Conservation (phyloP, 441 rosid genomes). For the Gossypium laxum region DNA sequence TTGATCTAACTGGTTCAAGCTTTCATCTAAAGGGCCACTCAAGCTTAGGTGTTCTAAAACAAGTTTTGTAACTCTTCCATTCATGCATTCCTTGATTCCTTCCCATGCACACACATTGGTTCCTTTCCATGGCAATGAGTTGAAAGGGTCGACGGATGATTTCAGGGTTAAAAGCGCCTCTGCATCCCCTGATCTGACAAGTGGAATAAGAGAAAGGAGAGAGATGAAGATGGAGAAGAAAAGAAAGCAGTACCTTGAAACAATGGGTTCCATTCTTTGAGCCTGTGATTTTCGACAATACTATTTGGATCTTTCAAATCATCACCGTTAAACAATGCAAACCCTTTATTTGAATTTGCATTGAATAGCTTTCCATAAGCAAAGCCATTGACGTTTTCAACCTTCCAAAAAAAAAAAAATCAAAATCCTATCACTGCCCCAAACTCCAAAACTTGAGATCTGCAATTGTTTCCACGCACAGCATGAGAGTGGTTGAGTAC, state of each 20-base stretch:
- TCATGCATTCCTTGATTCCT: conserved; percentile 61
- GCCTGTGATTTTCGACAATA: neutral
- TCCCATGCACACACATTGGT: conserved; percentile 59
- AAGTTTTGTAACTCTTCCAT: conserved; percentile 69
- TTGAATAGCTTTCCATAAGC: neutral
- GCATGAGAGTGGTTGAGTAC: neutral
- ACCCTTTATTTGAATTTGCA: conserved; percentile 1
- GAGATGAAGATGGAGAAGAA: conserved; percentile 20
- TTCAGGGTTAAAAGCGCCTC: conserved; percentile 56
- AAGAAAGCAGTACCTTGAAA: conserved; percentile 26
- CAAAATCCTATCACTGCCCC: neutral
- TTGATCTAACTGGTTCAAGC: conserved; percentile 54
- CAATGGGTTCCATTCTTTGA: conserved; percentile 18
- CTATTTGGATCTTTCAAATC: neutral
- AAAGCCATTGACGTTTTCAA: neutral
- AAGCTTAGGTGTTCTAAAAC: conserved; percentile 59
- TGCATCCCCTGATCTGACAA: conserved; percentile 50
- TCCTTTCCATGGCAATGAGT: conserved; percentile 53
- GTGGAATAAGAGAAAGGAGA: conserved; percentile 27
- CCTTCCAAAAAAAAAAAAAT: conserved; percentile 1
- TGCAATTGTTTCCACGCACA: conserved; percentile 3
- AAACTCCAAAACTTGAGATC: conserved; percentile 17
- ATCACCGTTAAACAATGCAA: conserved; percentile 5
- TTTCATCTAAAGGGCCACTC: conserved; percentile 42
- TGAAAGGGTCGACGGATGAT: conserved; percentile 51